Conservation (phyloP, 306 rosid genomes). For the Castanopsis chinensis region DNA sequence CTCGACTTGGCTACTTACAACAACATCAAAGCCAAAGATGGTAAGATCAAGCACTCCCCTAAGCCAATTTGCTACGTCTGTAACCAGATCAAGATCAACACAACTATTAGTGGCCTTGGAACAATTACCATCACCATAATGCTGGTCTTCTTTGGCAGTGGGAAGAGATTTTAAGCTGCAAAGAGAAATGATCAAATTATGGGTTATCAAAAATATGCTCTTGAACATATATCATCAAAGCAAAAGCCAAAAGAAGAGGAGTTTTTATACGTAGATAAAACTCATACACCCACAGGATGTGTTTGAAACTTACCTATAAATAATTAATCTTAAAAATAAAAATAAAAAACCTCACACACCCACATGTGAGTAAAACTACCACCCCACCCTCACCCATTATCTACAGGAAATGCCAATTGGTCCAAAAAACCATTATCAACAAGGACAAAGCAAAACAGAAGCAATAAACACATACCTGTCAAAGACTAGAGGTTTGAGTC, state of each 20-base stretch:
- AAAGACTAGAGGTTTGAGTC: constrained; percentile 66
- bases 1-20: constrained; percentile 38
- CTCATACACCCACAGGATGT: too few relatives aligned
- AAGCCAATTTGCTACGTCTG: constrained; percentile 70
- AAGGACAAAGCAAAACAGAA: neutral
- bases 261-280: neutral
- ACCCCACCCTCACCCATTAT: neutral
- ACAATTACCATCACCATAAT: constrained; percentile 19
- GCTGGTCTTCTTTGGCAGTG: constrained; percentile 26
- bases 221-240: neutral
- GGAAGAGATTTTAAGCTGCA: constrained; percentile 75
- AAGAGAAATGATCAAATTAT: neutral
- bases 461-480: constrained; percentile 44
- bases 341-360: neutral
- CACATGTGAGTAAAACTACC: neutral
- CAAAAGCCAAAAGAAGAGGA: neutral
- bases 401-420: neutral
- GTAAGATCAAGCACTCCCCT: constrained; percentile 63
- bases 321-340: too few relatives aligned
- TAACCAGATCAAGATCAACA: constrained; percentile 58
- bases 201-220: neutral
- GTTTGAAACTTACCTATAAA: too few relatives aligned
- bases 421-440: neutral
- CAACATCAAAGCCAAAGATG: constrained; percentile 87
- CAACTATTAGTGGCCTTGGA: constrained; percentile 23